Base-by-base conservation (phyloP, 2,329 filamentous ascomycete species). In the Alternaria sp. region DNA sequence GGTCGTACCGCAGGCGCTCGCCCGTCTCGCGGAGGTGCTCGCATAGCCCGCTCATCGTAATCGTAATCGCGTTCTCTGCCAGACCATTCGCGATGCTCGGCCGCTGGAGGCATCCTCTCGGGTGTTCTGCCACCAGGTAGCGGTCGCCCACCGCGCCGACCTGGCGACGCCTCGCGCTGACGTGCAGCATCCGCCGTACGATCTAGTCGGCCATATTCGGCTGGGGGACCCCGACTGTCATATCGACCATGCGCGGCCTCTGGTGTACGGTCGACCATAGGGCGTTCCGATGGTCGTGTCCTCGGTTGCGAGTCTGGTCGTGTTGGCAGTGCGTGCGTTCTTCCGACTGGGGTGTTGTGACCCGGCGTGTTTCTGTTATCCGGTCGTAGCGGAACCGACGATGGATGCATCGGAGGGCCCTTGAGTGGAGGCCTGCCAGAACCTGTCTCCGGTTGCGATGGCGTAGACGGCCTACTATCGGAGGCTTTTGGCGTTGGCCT, bases 241-340 rank as follows among this genome's bases (percentile, higher is more conserved):
- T 80, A 76, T 52, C 79, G 72, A 52, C 66, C 59, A 57, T 76
- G 74, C 28, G 64, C 58, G 28, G 58, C 62, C 7, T 78, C 74
- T 15, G 66, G 40, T 19, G 67, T 68, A 19, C 78, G 77, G 25
- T 81, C 79, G 26, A 59, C 59, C n/a, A 58, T 40, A n/a, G 71
- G 66, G 30, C 78, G 77, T 40, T 80, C 77, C 21, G 65, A 50
- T 44, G 72, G 72, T 40, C 78, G 73, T 19, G 66, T 50, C 23
- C 82, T 81, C 1, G 86, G 86, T 8, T 86, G 86, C 11, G 87
- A 83, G 66, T 90, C 87, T 15, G 88, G 88, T 58, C 87, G 83
- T 57, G 80, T 88, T 2, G 89, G 89, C 7, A 90, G 79, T 15
- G 77, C 77, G 66, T 82, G 82, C 26, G 79, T 62, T 60, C 77